phyloP scores from a whole-genome alignment of 1,284 basidiomycete genomes.

The Schizophyllum commune region DNA sequence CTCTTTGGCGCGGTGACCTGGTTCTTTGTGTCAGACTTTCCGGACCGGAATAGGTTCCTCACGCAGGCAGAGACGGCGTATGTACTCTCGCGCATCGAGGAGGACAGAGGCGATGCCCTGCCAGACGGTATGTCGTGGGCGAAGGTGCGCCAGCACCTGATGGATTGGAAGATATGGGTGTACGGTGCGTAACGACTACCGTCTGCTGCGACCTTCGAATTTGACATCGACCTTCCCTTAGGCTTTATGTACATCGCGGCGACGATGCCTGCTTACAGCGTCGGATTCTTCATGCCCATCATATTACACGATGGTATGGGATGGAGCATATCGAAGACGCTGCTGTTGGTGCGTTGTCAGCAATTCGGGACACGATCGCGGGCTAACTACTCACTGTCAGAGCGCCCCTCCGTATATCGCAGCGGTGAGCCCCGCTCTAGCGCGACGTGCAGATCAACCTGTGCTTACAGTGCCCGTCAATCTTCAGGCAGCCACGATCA shows the following conservation, averaged over 20 bases:
- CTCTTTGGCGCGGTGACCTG: slow-evolving; percentile 30
- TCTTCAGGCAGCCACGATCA: slow-evolving; percentile 27
- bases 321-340: slow-evolving; percentile 31
- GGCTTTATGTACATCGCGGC: slow-evolving; percentile 32
- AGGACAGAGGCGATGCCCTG: slow-evolving; percentile 37
- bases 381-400: slow-evolving; percentile 15
- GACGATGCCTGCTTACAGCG: slow-evolving; percentile 35
- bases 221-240: slow-evolving; percentile 7
- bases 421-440: slow-evolving; percentile 23
- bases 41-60: slow-evolving; percentile 35
- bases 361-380: neutral
- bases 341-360: slow-evolving; percentile 28
- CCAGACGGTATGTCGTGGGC: slow-evolving; percentile 30
- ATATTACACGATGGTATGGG: slow-evolving; percentile 36
- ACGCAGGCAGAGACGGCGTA: slow-evolving; percentile 29
- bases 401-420: slow-evolving; percentile 40
- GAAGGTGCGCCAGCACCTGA: slow-evolving; percentile 29
- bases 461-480: neutral
- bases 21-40: slow-evolving; percentile 36
- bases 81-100: slow-evolving; percentile 32
- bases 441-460: neutral
- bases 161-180: slow-evolving; percentile 40
- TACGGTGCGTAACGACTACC: slow-evolving; percentile 22
- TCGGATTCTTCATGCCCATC: slow-evolving; percentile 36
- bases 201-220: slow-evolving; percentile 1